Evolutionary conservation across 1,284 basidiomycete genomes (phyloP).

Genomic region (Cryptococcus maquisensis): DNA sequence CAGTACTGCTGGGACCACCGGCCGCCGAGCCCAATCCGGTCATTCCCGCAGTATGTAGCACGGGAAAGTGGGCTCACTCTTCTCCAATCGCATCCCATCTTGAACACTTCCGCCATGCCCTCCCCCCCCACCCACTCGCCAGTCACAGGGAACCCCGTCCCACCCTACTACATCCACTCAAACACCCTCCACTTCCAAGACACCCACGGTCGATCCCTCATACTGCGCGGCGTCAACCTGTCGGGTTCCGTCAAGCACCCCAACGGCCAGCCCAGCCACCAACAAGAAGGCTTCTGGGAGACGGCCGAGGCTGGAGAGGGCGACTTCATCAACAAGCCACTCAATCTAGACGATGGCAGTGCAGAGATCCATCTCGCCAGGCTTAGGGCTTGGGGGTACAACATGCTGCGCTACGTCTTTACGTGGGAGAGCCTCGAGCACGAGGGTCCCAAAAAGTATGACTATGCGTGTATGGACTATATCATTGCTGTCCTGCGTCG

Average conservation of each 20-base stretch:
- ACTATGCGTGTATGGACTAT: slow-evolving; percentile 89
- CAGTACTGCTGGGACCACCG: too few species aligned
- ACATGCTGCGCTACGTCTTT: slow-evolving; percentile 83
- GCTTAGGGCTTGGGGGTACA: slow-evolving; percentile 89
- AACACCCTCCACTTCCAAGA: slow-evolving; percentile 75
- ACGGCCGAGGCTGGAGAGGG: slow-evolving; percentile 67
- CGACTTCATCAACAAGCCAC: slow-evolving; percentile 67
- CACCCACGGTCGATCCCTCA: slow-evolving; percentile 70
- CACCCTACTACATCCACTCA: slow-evolving; percentile 57
- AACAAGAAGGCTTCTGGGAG: slow-evolving; percentile 83
- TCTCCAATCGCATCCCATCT: background rate
- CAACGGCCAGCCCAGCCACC: slow-evolving; percentile 61
- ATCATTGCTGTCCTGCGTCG: slow-evolving; percentile 78
- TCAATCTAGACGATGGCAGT: slow-evolving; percentile 59
- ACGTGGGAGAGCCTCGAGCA: slow-evolving; percentile 95
- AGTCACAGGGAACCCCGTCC: slow-evolving; percentile 59
- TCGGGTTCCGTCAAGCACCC: slow-evolving; percentile 85
- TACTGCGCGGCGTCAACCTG: slow-evolving; percentile 89
- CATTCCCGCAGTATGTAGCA: too few species aligned
- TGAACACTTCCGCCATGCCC: slow-evolving; percentile 29
- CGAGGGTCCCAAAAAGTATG: slow-evolving; percentile 87
- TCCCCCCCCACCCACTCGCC: slow-evolving; percentile 57
- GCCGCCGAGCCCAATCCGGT: too few species aligned
- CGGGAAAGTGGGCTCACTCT: too few species aligned
- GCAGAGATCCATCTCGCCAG: slow-evolving; percentile 68